These are phyloP conservation scores for Alternaria hordeiaustralica DNA, from an alignment of 2,329 filamentous ascomycete genomes.

Conservation along the genomic window DNA sequence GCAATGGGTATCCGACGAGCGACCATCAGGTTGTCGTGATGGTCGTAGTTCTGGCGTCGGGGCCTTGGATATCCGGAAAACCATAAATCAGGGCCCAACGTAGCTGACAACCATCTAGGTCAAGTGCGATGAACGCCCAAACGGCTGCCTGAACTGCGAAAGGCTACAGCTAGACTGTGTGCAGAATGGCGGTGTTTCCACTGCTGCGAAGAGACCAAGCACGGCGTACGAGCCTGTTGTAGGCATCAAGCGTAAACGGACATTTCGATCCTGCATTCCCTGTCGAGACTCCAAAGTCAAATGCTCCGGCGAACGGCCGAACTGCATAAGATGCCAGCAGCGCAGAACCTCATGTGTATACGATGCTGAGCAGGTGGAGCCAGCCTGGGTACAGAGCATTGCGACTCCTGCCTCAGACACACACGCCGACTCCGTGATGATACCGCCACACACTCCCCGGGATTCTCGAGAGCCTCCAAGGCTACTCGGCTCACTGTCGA, in stretches of 20 bases:
- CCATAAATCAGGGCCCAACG: neutral
- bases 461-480: constrained; percentile 16
- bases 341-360: constrained; percentile 33
- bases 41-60: neutral
- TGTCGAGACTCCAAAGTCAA: constrained; percentile 43
- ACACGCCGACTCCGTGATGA: constrained; percentile 13
- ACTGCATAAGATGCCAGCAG: constrained; percentile 37
- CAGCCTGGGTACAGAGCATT: constrained; percentile 42
- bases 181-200: constrained; percentile 27
- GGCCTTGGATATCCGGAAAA: neutral
- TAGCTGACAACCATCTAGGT: constrained; percentile 26
- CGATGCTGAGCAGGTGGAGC: constrained; percentile 38
- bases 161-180: constrained; percentile 37
- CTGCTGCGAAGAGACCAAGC: constrained; percentile 22
- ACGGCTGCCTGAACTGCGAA: constrained; percentile 41
- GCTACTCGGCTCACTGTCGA: constrained; percentile 5
- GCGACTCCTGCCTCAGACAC: constrained; percentile 18
- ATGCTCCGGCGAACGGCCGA: constrained; percentile 40
- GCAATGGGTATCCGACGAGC: neutral
- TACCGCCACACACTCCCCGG: constrained; percentile 22
- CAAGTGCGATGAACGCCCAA: constrained; percentile 42
- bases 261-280: constrained; percentile 39
- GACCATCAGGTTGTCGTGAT: neutral
- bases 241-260: constrained; percentile 42
- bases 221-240: constrained; percentile 26